Base-by-base conservation (phyloP, 148 eudicot species). In the Vaccinium macrocarpon region DNA sequence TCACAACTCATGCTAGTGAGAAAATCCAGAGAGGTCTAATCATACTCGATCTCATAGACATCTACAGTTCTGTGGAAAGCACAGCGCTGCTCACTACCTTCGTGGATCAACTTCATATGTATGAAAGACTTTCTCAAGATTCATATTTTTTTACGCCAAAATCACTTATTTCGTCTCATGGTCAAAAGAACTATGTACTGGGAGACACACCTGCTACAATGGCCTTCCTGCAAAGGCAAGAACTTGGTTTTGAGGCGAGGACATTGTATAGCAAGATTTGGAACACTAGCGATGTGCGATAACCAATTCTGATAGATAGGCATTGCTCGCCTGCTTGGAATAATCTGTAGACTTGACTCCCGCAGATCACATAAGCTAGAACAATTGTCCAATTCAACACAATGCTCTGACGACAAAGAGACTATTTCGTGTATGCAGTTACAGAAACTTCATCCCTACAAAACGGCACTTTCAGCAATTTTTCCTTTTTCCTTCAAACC, bases 1-100 rank as follows among this genome's bases (percentile, higher is more conserved):
- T 46, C 78, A 19, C 27, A 75, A 75, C 10, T 21, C 78, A 19
- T 75, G 78, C 78, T 75, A 21, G n/a, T 48, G 27, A 75, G 53
- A 72, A 72, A 35, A 52, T 16, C 16, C 6, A 19, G 78, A 46
- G 53, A 27, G 29, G 13, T 75, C 29, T n/a, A 32, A 10, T 10
- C 71, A 2, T 64, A 10, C 14, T 23, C 23, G 14, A 23, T 23
- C 5, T 0, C 71, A 64, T 23, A 64, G 32, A 64, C 14, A 4
- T 18, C 3, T 9, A 64, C 3, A 23, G 23, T 64, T 64, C 25
- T 23, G 32, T 64, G 15, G 15, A 64, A 64, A 64, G 71, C 1
- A 23, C 71, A 64, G 1, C 3, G 6, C 71, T 23, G 23, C 71
- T 64, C 70, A 9, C 29, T 23, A n/a, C 29, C 29, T 62, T 23